Evolutionary conservation across 2,329 filamentous ascomycete species (phyloP), one percentile per base, ranked within the genome.

Genomic region (Chrysosporium keratinophilum): DNA sequence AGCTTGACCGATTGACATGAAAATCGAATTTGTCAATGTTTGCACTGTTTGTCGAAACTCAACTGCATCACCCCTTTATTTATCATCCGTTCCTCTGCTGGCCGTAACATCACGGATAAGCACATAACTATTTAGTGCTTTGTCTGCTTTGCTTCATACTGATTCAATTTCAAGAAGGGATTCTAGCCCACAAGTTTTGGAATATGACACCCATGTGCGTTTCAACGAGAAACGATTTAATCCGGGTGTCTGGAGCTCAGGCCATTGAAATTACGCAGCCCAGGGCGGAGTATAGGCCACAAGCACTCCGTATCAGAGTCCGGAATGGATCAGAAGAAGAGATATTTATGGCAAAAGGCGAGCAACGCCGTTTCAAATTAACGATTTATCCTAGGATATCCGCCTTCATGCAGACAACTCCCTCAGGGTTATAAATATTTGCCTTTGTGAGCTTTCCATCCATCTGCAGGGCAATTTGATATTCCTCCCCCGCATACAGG

Each of bases 401-500:
- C 1, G 68, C 69, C 56, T 68, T 71, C 69, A 72, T 71, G 1
- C 64, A 65, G 14, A 70, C 58, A 14, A 59, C 59, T 15, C 62
- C 66, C 6, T 61, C 60, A 1, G 64, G 62, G 14, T 63, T 62
- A 41, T 69, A 54, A 45, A 72, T 70, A 55, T 67, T 62, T 20
- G 71, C 68, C 40, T 59, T 62, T 1, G 65, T 60, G 42, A 63
- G 62, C 10, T 61, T 62, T 5, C 57, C 63, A 17, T 65, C 68
- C 52, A 69, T 63, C 47, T 70, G 65, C 56, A 77, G 61, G 15
- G 72, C 60, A 58, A 76, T 67, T 44, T 67, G 63, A 63, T 77
- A 77, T 54, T 66, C 64, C 56, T 78, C 75, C 11, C 71, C 71
- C 1, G 69, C 74, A 67, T 77, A 78, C 17, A 78, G 57, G 3